Base-by-base conservation (phyloP, 257 asterid genomes). In the Solanum chiquidenum region DNA sequence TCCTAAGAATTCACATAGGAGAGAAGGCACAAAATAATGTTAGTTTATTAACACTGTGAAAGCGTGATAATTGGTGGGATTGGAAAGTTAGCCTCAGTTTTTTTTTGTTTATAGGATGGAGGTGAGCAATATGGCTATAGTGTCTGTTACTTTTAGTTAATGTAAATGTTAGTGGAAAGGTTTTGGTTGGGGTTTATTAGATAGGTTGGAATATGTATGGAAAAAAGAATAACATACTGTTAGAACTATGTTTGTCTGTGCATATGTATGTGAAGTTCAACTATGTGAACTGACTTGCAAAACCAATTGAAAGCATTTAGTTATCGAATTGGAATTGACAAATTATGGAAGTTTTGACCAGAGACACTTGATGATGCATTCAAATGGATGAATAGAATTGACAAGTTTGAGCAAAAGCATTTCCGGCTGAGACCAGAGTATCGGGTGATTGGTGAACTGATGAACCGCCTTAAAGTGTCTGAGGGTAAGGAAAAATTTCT, bases 401-500 rank as follows among this genome's bases (percentile, higher is more conserved):
- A 95, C 90, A 93, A 92, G 91, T 95, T 97, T 82, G 99, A 95
- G 92, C 93, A 94, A 42, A 97, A 93, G 91, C 98, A 95, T 87
- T 94, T 95, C 77, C 87, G 29, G 55, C 90, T 94, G 86, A 93
- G 96, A 91, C 91, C 94, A 12, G 99, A 97, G 93, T 95, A 95
- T 83, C 92, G 98, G 83, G 99, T 97, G 89, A 97, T 95, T 60
- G 98, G 98, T 69, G 99, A 95, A 88, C 92, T 97, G 88, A 93
- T 95, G 98, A 94, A 95, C 88, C 92, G 95, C 92, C 89, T 97
- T 91, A 94, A 91, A 93, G 98, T 95, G 71, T 94, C 99, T 82
- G 95, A 94, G 91, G 99, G 97, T 64, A 95, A 95, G 91, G 99
- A 97, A 8, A 95, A 91, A 86, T 95, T 95, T 87, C 93, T 97